These are phyloP conservation scores for Penicillium hordei DNA, from an alignment of 2,329 filamentous ascomycete genomes.

Conservation along the genomic window DNA sequence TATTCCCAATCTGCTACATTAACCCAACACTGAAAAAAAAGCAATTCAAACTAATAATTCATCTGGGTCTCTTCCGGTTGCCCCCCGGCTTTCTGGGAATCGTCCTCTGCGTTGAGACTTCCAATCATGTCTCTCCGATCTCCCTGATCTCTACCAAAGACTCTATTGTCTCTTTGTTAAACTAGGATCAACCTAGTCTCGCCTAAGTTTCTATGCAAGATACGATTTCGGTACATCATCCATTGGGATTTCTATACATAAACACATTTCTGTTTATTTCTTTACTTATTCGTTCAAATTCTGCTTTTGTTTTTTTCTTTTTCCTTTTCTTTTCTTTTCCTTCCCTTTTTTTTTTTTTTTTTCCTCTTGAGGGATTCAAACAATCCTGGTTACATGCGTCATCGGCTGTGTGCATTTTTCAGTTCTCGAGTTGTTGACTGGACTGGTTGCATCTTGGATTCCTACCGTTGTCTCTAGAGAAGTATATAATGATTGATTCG, in stretches of 20 bases:
- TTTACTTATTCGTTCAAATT: background rate
- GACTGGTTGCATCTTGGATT: background rate
- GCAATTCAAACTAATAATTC: background rate
- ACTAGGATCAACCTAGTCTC: background rate
- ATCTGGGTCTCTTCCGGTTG: background rate
- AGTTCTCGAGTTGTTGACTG: background rate
- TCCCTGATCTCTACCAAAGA: background rate
- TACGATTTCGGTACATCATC: background rate
- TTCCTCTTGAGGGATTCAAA: background rate
- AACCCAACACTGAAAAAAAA: background rate
- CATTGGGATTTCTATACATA: background rate
- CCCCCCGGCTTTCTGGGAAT: background rate
- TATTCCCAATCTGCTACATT: background rate
- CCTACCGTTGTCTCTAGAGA: background rate
- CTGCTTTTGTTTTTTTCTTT: background rate
- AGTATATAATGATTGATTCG: conserved; percentile 1
- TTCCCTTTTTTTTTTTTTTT: background rate
- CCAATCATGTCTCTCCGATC: conserved; percentile 3
- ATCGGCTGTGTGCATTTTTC: background rate
- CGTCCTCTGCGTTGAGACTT: background rate
- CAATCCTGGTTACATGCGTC: background rate
- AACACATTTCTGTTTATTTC: background rate
- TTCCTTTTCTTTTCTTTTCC: background rate
- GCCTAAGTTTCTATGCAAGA: background rate
- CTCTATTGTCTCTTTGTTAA: background rate